A percentile compares a stretch with the other conserved stretches of the same genome.
These are phyloP conservation scores for Nemania sp. DNA, from an alignment of 2,329 filamentous ascomycete species.

Conservation along the genomic window DNA sequence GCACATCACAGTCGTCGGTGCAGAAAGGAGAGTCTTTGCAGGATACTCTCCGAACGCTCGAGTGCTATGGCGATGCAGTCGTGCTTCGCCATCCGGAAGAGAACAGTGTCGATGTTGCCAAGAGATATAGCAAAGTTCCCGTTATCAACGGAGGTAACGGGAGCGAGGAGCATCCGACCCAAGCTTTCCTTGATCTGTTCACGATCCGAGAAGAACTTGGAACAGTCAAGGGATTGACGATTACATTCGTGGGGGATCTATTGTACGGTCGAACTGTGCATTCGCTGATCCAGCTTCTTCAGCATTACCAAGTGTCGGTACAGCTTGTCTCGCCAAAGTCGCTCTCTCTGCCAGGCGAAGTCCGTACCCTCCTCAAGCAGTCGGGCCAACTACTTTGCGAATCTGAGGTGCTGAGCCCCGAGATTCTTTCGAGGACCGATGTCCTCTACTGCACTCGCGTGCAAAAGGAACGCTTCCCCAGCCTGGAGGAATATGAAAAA, in stretches of 20 bases:
- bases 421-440: slow-evolving; percentile 84
- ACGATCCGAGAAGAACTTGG: slow-evolving; percentile 97
- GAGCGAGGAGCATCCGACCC: slow-evolving; percentile 92
- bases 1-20: slow-evolving; percentile 83
- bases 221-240: slow-evolving; percentile 91
- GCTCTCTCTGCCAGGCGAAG: slow-evolving; percentile 74
- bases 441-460: slow-evolving; percentile 97
- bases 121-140: slow-evolving; percentile 85
- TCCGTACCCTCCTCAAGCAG: slow-evolving; percentile 70
- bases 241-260: slow-evolving; percentile 94
- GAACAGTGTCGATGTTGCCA: slow-evolving; percentile 76
- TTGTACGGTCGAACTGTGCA: slow-evolving; percentile 93
- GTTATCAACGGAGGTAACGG: slow-evolving; percentile 98
- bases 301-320: slow-evolving; percentile 92
- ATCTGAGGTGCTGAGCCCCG: slow-evolving; percentile 77
- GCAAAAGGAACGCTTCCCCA: slow-evolving; percentile 94
- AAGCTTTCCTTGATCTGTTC: slow-evolving; percentile 96
- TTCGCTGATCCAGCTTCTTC: slow-evolving; percentile 89
- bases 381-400: slow-evolving; percentile 79
- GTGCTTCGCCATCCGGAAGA: slow-evolving; percentile 93
- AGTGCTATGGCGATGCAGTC: slow-evolving; percentile 91
- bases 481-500: slow-evolving; percentile 75
- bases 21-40: slow-evolving; percentile 93
- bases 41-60: slow-evolving; percentile 90
- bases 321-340: slow-evolving; percentile 86